Base-by-base conservation (phyloP, 2,329 filamentous ascomycete genomes). In the Pseudocercospora eumusae region DNA sequence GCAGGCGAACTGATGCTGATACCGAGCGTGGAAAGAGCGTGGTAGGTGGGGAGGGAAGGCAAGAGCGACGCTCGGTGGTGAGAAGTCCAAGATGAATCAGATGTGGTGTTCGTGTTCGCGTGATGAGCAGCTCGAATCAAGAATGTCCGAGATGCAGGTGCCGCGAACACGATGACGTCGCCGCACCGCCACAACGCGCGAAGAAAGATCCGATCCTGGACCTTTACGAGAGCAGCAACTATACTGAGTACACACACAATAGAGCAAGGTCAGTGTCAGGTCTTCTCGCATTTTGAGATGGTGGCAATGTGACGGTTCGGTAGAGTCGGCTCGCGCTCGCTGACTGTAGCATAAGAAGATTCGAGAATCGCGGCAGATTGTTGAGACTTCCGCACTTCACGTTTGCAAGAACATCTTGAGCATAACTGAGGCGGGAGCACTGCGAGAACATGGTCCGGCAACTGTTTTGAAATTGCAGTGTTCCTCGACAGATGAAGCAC, bases 311-410 rank as follows among this genome's bases (percentile, higher is more conserved):
- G 52, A 54, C 52, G 40, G n/a, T 54, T 23, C 52, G 52, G 52
- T 9, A 18, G 18, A 33, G 52, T 25, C 52, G 52, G 52, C 28
- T 36, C n/a, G 52, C 52, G 52, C 28, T 36, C n/a, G 52, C 52
- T 54, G 52, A 40, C 52, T 36, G 28, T 21, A 33, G 27, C 52
- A 25, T n/a, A 40, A 40, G 52, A 54, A 54, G n/a, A 23, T 54
- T 54, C 52, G 52, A 54, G 52, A 54, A 54, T 31, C n/a, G n/a
- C n/a, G n/a, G n/a, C n/a, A n/a, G n/a, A n/a, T n/a, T n/a, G n/a
- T n/a, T n/a, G n/a, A n/a, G n/a, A n/a, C n/a, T n/a, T n/a, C n/a
- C n/a, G n/a, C n/a, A n/a, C 27, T 28, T 28, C 27, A 28, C 7
- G 27, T 28, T 28, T 28, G 27, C 27, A 4, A 28, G 27, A 28